Evolutionary conservation across 1,284 basidiomycete genomes (phyloP).

Genomic region (Puccinia horiana): DNA sequence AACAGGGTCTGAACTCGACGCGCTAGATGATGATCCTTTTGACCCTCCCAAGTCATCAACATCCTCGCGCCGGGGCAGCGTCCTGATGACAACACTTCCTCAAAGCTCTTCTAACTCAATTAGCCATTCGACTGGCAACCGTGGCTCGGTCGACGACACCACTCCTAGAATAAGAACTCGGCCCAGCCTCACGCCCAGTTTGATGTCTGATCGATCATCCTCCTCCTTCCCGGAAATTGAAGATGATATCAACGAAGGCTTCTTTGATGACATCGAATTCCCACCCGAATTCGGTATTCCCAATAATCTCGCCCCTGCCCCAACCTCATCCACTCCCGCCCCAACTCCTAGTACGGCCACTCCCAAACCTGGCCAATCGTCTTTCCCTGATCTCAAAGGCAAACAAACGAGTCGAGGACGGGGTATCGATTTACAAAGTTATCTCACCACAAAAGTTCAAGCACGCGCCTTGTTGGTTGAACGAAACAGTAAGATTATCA

Average conservation of each 20-base stretch:
- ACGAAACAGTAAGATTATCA: background rate
- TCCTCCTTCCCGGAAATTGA: slow-evolving; percentile 45
- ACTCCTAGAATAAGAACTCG: slow-evolving; percentile 34
- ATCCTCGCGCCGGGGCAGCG: slow-evolving; percentile 23
- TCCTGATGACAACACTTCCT: background rate
- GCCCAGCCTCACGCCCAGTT: slow-evolving; percentile 47
- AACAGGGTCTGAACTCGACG: slow-evolving; percentile 18
- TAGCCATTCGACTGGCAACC: slow-evolving; percentile 12
- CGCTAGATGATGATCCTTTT: background rate
- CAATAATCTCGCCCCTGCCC: slow-evolving; percentile 33
- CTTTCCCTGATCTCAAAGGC: background rate
- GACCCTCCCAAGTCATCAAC: slow-evolving; percentile 24
- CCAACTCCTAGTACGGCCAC: background rate
- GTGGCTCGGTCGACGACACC: slow-evolving; percentile 12
- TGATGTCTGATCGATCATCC: slow-evolving; percentile 45
- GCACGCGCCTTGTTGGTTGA: slow-evolving; percentile 21
- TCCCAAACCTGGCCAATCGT: background rate
- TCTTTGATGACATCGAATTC: slow-evolving; percentile 50
- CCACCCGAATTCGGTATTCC: slow-evolving; percentile 47
- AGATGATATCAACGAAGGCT: slow-evolving; percentile 44
- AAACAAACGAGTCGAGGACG: slow-evolving; percentile 20
- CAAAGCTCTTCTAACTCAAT: background rate
- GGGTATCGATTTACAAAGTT: slow-evolving; percentile 21
- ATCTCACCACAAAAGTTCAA: slow-evolving; percentile 23
- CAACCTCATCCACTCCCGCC: background rate